These are phyloP conservation scores for Scheffersomyces illinoinensis DNA, from an alignment of 1,139 yeast genomes.

Conservation along the genomic window DNA sequence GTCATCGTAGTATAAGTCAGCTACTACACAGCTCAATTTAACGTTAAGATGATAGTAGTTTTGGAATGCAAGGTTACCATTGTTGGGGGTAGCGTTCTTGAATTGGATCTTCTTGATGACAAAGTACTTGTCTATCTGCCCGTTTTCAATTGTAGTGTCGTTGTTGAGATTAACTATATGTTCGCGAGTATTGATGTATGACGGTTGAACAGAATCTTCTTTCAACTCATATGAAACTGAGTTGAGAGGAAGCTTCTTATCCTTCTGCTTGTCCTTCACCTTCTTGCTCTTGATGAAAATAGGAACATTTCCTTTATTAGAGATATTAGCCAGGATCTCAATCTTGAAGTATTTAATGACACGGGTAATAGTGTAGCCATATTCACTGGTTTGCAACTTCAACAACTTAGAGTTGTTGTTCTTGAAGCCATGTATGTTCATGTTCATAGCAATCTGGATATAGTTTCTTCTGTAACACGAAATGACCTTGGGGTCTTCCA, in stretches of 20 bases:
- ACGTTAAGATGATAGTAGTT: constrained; percentile 55
- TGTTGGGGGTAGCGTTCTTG: constrained; percentile 64
- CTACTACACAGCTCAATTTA: constrained; percentile 46
- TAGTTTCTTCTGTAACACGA: constrained; percentile 50
- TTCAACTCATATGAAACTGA: constrained; percentile 3
- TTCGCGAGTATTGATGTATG: constrained; percentile 23
- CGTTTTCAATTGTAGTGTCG: constrained; percentile 20
- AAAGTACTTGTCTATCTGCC: constrained; percentile 34
- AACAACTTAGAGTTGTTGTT: constrained; percentile 26
- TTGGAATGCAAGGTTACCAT: constrained; percentile 57
- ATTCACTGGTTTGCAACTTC: constrained; percentile 36
- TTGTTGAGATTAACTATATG: constrained; percentile 35
- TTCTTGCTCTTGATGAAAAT: constrained; percentile 27
- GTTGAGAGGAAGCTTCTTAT: not conserved
- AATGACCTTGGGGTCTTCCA: constrained; percentile 37
- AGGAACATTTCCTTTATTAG: constrained; percentile 31
- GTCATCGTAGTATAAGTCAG: constrained; percentile 44
- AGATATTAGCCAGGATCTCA: constrained; percentile 38
- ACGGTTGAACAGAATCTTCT: constrained; percentile 22
- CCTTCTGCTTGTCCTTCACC: constrained; percentile 11
- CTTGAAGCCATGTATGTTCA: constrained; percentile 35
- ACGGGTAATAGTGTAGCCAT: constrained; percentile 35
- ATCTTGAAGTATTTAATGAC: constrained; percentile 43
- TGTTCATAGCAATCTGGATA: constrained; percentile 38
- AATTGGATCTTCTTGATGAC: constrained; percentile 52